Evolutionary conservation across 2,329 filamentous ascomycete species (phyloP), one percentile per base, ranked within the genome.

Genomic region (Fusarium gaditjirri): DNA sequence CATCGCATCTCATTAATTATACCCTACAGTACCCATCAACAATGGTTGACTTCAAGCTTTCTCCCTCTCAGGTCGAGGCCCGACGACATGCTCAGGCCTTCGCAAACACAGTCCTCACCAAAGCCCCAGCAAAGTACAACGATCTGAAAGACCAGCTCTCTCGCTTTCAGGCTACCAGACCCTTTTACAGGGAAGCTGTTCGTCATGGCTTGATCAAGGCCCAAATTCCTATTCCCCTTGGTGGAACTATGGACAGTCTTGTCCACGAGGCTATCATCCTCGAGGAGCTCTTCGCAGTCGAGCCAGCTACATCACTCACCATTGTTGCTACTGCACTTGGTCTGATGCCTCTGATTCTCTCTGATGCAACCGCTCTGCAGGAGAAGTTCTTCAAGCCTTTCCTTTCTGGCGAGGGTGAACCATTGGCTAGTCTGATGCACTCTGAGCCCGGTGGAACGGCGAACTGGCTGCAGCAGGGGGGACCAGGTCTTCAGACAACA

Each of bases 391-490:
- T 65, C 5, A 39, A 65, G 19, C 63, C 63, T 8, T 65, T 65
- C 1, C 25, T 65, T 6, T 56, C 23, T 11, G 61, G 61, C 0
- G 21, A 39, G 1, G 60, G 63, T 5, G 60, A 65, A 0, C 25
- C 42, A 3, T 8, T 65, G 7, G 63, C 63, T 0, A 50, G 63
- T 33, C 38, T 65, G 27, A 43, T 61, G 17, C 63, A 65, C 13
- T 65, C 61, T 9, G 63, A 65, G 27, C 63, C 63, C 0, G 19
- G 19, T 3, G 63, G 63, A 1, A 65, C 63, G 7, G 63, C 61
- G 9, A 65, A 65, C 8, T 65, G 50, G 43, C 13, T 65, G 3
- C 59, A 58, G 5, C 65, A 58, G 7, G 63, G 63, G 7, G 63
- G 50, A 2, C n/a, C 23, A 2, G 63, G 63, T 17, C n/a, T 65